A percentile compares a stretch with the other conserved stretches of the same genome.
These are phyloP conservation scores for Aspergillus sp. DNA, from an alignment of 2,329 filamentous ascomycete genomes.

Conservation along the genomic window DNA sequence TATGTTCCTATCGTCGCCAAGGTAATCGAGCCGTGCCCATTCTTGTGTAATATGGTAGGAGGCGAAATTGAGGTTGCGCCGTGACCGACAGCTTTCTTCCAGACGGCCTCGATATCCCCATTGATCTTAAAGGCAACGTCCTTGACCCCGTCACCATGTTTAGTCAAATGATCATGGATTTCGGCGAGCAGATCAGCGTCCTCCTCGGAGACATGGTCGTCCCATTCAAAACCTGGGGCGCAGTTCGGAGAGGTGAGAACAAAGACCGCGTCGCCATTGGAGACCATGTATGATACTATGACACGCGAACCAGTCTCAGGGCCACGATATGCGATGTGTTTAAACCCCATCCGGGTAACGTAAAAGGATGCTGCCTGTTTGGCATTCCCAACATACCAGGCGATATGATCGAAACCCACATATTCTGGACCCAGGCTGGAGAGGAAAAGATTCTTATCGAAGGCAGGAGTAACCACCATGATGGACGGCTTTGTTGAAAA, in stretches of 20 bases:
- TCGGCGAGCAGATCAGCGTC: background rate
- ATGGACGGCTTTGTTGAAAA: too few relatives aligned
- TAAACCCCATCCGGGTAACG: constrained; percentile 78
- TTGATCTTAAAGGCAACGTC: background rate
- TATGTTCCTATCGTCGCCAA: constrained; percentile 79
- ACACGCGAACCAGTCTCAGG: constrained; percentile 81
- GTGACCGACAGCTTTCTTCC: background rate
- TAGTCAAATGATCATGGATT: background rate
- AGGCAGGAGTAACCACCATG: background rate
- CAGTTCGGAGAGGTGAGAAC: constrained; percentile 80
- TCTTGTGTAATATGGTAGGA: constrained; percentile 51
- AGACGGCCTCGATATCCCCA: background rate
- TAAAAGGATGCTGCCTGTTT: constrained; percentile 90
- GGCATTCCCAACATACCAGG: constrained; percentile 92
- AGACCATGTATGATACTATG: constrained; percentile 76
- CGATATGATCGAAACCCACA: constrained; percentile 77
- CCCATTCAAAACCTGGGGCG: constrained; percentile 34
- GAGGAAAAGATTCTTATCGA: background rate
- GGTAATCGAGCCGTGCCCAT: constrained; percentile 55
- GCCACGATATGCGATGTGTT: constrained; percentile 73
- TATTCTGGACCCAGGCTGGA: constrained; percentile 6
- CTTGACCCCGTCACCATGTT: background rate
- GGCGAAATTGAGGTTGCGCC: background rate
- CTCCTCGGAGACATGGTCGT: background rate
- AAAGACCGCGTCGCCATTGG: constrained; percentile 74